These are phyloP conservation scores for Garcia nutans DNA, from an alignment of 345 rosid species.

Conservation along the genomic window DNA sequence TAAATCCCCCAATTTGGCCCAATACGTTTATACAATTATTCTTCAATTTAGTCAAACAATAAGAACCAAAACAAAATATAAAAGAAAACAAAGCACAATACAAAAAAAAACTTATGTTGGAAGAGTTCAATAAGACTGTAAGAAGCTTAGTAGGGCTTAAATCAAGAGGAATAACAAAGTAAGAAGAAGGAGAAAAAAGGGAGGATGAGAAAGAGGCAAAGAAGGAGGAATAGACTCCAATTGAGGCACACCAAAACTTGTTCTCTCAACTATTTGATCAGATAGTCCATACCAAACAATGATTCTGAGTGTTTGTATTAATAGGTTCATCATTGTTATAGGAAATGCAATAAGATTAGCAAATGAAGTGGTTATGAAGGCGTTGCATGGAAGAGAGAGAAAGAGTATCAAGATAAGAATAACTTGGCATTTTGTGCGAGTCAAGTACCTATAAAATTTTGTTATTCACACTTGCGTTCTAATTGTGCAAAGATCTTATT, in stretches of 20 bases:
- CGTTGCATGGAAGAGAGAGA: too few species aligned
- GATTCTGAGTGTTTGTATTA: neutral
- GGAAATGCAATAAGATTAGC: conserved; percentile 50
- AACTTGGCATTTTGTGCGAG: too few species aligned
- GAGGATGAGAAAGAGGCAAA: conserved; percentile 71
- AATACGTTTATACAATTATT: neutral
- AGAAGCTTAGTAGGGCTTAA: conserved; percentile 68
- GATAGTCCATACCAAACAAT: conserved; percentile 27
- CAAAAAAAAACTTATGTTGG: conserved; percentile 47
- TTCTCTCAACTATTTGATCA: conserved; percentile 51
- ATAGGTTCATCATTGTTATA: conserved; percentile 30
- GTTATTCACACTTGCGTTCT: too few species aligned
- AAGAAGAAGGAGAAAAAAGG: conserved; percentile 68
- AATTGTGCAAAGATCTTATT: too few species aligned
- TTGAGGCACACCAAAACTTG: conserved; percentile 73
- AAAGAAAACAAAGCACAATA: neutral
- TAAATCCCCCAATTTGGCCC: conserved; percentile 9
- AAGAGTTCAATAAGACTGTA: conserved; percentile 70
- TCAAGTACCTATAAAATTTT: too few species aligned
- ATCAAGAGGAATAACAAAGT: conserved; percentile 75
- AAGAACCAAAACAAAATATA: neutral
- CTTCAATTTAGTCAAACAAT: neutral
- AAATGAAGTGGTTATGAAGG: conserved; percentile 50
- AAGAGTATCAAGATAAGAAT: too few species aligned
- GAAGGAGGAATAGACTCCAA: conserved; percentile 83